These are phyloP conservation scores for Penicillium verhagenii DNA, from an alignment of 495 filamentous ascomycete species.

Conservation along the genomic window DNA sequence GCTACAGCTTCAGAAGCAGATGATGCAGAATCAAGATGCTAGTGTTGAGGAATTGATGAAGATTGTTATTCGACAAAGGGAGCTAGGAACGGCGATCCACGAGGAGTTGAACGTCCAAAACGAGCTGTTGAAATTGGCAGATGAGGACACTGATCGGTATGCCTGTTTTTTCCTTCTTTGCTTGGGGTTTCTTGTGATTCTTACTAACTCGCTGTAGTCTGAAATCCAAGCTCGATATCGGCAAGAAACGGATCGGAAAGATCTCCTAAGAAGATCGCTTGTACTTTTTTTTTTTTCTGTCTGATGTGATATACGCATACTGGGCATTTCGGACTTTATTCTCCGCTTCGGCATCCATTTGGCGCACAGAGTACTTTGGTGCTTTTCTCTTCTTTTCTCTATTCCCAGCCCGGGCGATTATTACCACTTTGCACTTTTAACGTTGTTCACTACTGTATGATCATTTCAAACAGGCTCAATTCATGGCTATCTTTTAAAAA, in stretches of 20 bases:
- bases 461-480: neutral
- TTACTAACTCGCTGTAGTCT: constrained; percentile 45
- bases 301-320: neutral
- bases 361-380: neutral
- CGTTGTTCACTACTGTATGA: neutral
- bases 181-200: neutral
- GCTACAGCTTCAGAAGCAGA: constrained; percentile 76
- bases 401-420: constrained; percentile 17
- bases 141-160: constrained; percentile 69
- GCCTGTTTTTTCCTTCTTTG: constrained; percentile 17
- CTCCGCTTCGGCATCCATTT: constrained; percentile 11
- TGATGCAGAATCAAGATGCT: constrained; percentile 83
- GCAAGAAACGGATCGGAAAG: constrained; percentile 76
- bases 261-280: constrained; percentile 52
- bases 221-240: constrained; percentile 74
- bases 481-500: neutral
- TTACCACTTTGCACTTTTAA: neutral
- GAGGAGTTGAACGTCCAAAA: constrained; percentile 84
- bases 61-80: constrained; percentile 76
- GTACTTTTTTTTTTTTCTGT: neutral
- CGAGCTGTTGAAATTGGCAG: constrained; percentile 70
- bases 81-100: constrained; percentile 82
- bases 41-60: constrained; percentile 72
- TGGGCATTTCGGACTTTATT: neutral
- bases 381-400: neutral